A percentile compares a stretch with the other conserved stretches of the same genome.
Conservation (phyloP, 2,329 filamentous ascomycete genomes). For the Didymella pomorum region DNA sequence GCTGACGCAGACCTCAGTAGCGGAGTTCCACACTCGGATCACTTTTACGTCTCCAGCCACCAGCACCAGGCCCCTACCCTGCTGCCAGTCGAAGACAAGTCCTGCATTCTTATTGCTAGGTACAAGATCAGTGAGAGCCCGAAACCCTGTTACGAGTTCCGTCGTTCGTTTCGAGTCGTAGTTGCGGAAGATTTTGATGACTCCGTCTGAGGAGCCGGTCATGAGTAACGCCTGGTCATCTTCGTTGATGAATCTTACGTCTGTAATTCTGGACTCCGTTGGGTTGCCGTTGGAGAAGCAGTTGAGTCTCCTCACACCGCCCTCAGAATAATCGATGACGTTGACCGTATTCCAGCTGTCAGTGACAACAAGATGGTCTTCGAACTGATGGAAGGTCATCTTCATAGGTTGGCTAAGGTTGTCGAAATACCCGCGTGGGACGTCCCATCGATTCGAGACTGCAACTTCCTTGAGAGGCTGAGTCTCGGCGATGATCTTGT, state of each 20-base stretch:
- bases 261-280: conserved; percentile 86
- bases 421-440: conserved; percentile 81
- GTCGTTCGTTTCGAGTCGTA: conserved; percentile 81
- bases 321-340: conserved; percentile 77
- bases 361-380: conserved; percentile 91
- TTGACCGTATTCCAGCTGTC: conserved; percentile 90
- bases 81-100: conserved; percentile 98
- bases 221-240: conserved; percentile 95
- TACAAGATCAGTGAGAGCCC: conserved; percentile 90
- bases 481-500: conserved; percentile 88
- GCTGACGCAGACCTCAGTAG: conserved; percentile 87
- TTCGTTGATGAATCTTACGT: conserved; percentile 97
- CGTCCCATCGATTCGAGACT: conserved; percentile 85
- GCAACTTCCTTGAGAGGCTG: conserved; percentile 93
- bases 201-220: conserved; percentile 93
- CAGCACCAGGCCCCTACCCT: conserved; percentile 93
- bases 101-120: conserved; percentile 94
- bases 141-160: conserved; percentile 88
- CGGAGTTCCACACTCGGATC: conserved; percentile 95
- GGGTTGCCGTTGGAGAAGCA: conserved; percentile 96
- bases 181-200: conserved; percentile 90
- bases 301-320: conserved; percentile 72
- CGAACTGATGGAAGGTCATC: conserved; percentile 97
- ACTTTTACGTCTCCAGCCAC: conserved; percentile 96
- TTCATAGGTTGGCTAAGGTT: conserved; percentile 89